Evolutionary conservation across 1,284 basidiomycete genomes (phyloP).

Genomic region (Moniliella sp.): DNA sequence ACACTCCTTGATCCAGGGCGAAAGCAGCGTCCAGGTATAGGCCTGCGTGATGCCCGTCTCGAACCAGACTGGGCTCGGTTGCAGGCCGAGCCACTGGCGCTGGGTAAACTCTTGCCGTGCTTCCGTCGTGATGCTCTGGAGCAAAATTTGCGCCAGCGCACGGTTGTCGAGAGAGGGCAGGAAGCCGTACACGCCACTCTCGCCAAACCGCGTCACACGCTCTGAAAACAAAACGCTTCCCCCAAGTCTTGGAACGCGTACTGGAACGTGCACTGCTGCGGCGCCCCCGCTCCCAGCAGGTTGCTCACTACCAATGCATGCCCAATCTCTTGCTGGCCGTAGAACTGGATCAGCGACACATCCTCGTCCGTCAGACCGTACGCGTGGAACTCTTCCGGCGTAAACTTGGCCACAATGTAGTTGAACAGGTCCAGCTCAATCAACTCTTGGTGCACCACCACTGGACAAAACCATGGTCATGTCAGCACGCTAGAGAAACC

Average conservation of each 20-base stretch:
- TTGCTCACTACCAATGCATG: conserved; percentile 13
- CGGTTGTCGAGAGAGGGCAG: conserved; percentile 13
- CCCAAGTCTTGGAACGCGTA: conserved; percentile 10
- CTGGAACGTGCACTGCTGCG: conserved; percentile 12
- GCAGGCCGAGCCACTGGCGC: conserved; percentile 9
- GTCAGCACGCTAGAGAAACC: too few species aligned
- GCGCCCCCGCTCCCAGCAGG: conserved; percentile 13
- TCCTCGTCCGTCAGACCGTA: conserved; percentile 4
- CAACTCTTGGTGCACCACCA: too few species aligned
- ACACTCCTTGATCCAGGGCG: conserved; percentile 10
- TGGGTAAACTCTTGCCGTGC: conserved; percentile 14
- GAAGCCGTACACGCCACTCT: conserved; percentile 17
- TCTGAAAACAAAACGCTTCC: conserved; percentile 15
- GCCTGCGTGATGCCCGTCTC: conserved; percentile 10
- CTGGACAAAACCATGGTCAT: too few species aligned
- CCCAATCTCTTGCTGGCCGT: conserved; percentile 18
- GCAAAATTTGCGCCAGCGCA: conserved; percentile 12
- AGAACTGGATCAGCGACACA: conserved; percentile 8
- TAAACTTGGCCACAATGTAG: conserved; percentile 13
- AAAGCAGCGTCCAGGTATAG: conserved; percentile 12
- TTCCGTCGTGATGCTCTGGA: conserved; percentile 19
- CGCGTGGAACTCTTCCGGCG: conserved; percentile 11
- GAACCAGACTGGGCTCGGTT: conserved; percentile 14
- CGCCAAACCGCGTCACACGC: conserved; percentile 14
- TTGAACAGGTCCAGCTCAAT: conserved; percentile 23